Conservation (phyloP, 2,329 filamentous ascomycete genomes). For the Fusarium albosuccineum region DNA sequence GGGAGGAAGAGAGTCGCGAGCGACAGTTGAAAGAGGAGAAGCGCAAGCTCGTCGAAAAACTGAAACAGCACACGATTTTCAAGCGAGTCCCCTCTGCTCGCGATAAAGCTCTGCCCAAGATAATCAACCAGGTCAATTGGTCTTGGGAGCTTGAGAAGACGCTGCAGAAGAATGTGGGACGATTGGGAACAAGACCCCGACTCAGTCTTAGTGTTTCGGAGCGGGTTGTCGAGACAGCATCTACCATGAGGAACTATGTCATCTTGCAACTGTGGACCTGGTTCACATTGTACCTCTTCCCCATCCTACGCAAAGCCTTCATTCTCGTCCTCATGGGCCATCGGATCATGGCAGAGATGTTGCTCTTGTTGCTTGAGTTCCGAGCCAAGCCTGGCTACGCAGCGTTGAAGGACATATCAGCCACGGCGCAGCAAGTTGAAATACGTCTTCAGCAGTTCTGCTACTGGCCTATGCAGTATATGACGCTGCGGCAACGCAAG, state of each 20-base stretch:
- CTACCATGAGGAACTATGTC: constrained; percentile 83
- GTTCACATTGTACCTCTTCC: constrained; percentile 81
- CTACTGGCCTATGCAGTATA: constrained; percentile 98
- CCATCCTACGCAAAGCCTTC: constrained; percentile 78
- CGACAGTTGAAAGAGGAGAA: constrained; percentile 69
- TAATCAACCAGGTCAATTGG: constrained; percentile 96
- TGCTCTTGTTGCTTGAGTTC: constrained; percentile 88
- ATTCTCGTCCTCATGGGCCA: constrained; percentile 84
- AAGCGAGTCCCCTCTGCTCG: constrained; percentile 82
- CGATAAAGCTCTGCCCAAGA: constrained; percentile 82
- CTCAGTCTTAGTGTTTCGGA: constrained; percentile 93
- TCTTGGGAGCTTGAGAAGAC: constrained; percentile 89
- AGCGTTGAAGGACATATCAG: constrained; percentile 94
- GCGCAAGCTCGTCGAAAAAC: constrained; percentile 81
- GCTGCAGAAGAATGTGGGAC: constrained; percentile 89
- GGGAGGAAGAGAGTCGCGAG: constrained; percentile 78
- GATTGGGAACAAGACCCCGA: constrained; percentile 84
- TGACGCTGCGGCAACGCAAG: constrained; percentile 89
- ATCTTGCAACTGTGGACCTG: constrained; percentile 77
- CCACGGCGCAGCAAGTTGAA: constrained; percentile 96
- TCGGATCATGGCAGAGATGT: constrained; percentile 81
- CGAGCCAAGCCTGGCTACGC: constrained; percentile 81
- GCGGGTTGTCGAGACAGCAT: constrained; percentile 92
- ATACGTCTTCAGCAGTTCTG: constrained; percentile 98
- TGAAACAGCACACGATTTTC: constrained; percentile 88